A percentile compares a stretch with the other conserved stretches of the same genome.
Evolutionary conservation across 176 grass and related monocot species (phyloP).

Genomic region (Cocos nucifera): DNA sequence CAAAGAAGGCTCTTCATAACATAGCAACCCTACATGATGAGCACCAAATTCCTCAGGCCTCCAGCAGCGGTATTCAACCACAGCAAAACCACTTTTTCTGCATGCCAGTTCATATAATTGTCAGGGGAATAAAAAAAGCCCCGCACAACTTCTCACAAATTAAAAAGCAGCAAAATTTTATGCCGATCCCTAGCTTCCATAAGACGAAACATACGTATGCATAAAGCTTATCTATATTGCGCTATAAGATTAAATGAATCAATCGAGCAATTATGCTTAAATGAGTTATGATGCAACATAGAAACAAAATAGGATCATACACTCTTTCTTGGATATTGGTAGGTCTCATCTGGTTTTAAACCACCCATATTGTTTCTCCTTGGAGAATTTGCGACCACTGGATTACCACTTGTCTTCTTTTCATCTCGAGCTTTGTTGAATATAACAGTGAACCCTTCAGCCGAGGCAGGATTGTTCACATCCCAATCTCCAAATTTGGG

Average conservation of each 20-base stretch:
- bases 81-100: slow-evolving; percentile 10
- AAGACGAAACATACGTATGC: too few species aligned
- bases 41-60: not conserved
- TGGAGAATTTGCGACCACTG: slow-evolving; percentile 5
- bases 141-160: too few species aligned
- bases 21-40: not conserved
- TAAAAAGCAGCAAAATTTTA: too few species aligned
- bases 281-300: not conserved
- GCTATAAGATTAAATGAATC: too few species aligned
- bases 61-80: not conserved
- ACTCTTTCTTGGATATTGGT: slow-evolving; percentile 28
- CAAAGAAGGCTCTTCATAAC: too few species aligned
- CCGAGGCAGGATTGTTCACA: slow-evolving; percentile 45
- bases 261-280: too few species aligned
- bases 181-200: too few species aligned
- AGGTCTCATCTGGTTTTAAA: slow-evolving; percentile 21
- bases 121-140: not conserved
- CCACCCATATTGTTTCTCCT: slow-evolving; percentile 15
- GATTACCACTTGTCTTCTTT: slow-evolving; percentile 23
- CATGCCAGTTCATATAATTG: not conserved
- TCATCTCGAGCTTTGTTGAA: slow-evolving; percentile 48
- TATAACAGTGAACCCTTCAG: slow-evolving; percentile 45
- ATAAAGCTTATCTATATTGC: too few species aligned
- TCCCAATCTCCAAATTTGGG: slow-evolving; percentile 55
- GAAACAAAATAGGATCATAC: slow-evolving; percentile 20